Evolutionary conservation across 768 basidiomycete genomes (phyloP).

Genomic region (Amanita thiersii): DNA sequence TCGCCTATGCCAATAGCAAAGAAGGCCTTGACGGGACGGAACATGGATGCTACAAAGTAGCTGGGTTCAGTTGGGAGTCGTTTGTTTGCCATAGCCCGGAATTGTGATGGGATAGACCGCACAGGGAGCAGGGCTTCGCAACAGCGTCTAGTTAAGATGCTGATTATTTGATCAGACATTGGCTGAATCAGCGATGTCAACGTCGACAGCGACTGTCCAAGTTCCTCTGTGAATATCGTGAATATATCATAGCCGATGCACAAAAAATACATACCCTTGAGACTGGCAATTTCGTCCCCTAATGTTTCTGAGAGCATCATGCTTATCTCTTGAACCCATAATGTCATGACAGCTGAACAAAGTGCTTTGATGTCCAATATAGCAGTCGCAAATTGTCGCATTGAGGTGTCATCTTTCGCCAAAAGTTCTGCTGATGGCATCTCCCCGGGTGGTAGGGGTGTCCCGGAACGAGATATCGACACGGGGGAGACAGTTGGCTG

Average conservation of each 20-base stretch:
- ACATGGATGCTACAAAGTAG: slow-evolving; percentile 74
- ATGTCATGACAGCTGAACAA: slow-evolving; percentile 36
- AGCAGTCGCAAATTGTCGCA: slow-evolving; percentile 59
- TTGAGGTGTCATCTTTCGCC: slow-evolving; percentile 52
- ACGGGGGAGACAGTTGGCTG: slow-evolving; percentile 12
- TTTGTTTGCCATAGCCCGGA: slow-evolving; percentile 76
- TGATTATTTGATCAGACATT: slow-evolving; percentile 55
- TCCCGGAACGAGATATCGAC: slow-evolving; percentile 37
- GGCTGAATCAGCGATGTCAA: slow-evolving; percentile 47
- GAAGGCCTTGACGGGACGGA: slow-evolving; percentile 72
- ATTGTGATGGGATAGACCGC: slow-evolving; percentile 83
- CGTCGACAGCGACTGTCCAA: slow-evolving; percentile 42
- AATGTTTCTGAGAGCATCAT: slow-evolving; percentile 46
- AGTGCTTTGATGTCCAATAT: slow-evolving; percentile 62
- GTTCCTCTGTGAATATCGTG: slow-evolving; percentile 33
- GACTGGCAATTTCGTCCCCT: slow-evolving; percentile 25
- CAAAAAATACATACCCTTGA: slow-evolving; percentile 38
- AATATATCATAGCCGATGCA: neutral
- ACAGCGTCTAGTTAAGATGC: slow-evolving; percentile 71
- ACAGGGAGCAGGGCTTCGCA: slow-evolving; percentile 81
- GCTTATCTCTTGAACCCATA: slow-evolving; percentile 68
- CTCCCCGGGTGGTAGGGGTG: slow-evolving; percentile 43
- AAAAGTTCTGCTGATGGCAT: slow-evolving; percentile 42
- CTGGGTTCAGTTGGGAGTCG: slow-evolving; percentile 71
- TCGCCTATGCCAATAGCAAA: slow-evolving; percentile 53